A percentile compares a stretch with the other conserved stretches of the same genome.
Evolutionary conservation across 2,329 filamentous ascomycete genomes (phyloP).

Genomic region (Calonectria pauciramosa): DNA sequence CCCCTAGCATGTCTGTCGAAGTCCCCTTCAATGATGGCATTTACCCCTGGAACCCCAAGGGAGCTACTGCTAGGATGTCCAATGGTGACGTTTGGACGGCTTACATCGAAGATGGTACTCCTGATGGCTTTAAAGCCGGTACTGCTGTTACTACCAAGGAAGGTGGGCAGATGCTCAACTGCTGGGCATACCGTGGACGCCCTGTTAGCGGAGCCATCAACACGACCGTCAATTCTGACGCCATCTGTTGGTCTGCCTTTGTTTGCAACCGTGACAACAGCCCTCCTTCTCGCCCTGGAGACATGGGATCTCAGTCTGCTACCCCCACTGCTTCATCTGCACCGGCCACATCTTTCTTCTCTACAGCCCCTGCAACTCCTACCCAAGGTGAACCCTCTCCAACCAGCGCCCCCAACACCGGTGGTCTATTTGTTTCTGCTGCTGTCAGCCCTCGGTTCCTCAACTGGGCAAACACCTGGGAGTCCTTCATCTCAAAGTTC

Average conservation of each 20-base stretch:
- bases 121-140: conserved; percentile 56
- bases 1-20: conserved; percentile 55
- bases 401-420: conserved; percentile 46
- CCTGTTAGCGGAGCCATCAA: conserved; percentile 55
- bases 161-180: conserved; percentile 55
- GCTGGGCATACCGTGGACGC: conserved; percentile 58
- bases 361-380: conserved; percentile 46
- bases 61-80: conserved; percentile 54
- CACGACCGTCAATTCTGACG: conserved; percentile 53
- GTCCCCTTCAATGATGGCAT: conserved; percentile 54
- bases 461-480: conserved; percentile 56
- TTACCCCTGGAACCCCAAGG: conserved; percentile 56
- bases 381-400: conserved; percentile 47
- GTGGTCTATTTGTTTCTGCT: conserved; percentile 49
- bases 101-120: conserved; percentile 57
- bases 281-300: conserved; percentile 51
- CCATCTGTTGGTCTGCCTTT: conserved; percentile 57
- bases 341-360: conserved; percentile 51
- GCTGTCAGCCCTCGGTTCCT: conserved; percentile 55
- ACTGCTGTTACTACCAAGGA: conserved; percentile 57
- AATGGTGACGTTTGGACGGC: conserved; percentile 57
- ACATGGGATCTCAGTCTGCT: conserved; percentile 54
- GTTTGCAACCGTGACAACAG: conserved; percentile 55
- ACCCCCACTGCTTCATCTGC: conserved; percentile 49
- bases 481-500: conserved; percentile 56